These are phyloP conservation scores for Jamesozyma piceae DNA, from an alignment of 805 yeast species.

Conservation along the genomic window DNA sequence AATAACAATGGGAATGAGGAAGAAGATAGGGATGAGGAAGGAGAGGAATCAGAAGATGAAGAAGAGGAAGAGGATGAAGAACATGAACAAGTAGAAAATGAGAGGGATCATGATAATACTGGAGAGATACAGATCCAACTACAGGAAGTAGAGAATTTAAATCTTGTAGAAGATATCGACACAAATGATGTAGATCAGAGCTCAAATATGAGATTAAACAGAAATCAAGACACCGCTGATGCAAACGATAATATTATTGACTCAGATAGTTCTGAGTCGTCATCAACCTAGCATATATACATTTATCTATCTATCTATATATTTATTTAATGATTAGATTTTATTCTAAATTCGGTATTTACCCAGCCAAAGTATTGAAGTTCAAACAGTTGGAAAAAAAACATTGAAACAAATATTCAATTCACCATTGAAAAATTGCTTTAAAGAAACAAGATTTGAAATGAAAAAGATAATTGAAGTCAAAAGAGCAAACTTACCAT, in stretches of 20 bases:
- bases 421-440: background rate
- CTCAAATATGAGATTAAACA: slow-evolving; percentile 1
- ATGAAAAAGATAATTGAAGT: no score
- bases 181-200: slow-evolving; percentile 1
- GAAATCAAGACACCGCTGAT: slow-evolving; percentile 3
- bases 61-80: slow-evolving; percentile 8
- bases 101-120: background rate
- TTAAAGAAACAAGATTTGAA: background rate
- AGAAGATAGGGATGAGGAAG: slow-evolving; percentile 11
- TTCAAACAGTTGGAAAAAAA: no score
- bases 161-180: slow-evolving; percentile 15
- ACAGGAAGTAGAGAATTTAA: slow-evolving; percentile 14
- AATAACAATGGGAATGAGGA: slow-evolving; percentile 10
- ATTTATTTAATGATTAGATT: no score
- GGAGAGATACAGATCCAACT: slow-evolving; percentile 10
- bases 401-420: no score
- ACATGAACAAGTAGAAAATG: slow-evolving; percentile 5
- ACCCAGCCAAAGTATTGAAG: no score
- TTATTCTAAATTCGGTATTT: no score
- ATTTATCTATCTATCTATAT: background rate
- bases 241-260: background rate
- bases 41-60: slow-evolving; percentile 11
- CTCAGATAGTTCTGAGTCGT: background rate
- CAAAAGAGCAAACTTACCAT: no score
- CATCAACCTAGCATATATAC: background rate